Conservation (phyloP, 73 alveolate species). For the Blepharisma japonicum region DNA sequence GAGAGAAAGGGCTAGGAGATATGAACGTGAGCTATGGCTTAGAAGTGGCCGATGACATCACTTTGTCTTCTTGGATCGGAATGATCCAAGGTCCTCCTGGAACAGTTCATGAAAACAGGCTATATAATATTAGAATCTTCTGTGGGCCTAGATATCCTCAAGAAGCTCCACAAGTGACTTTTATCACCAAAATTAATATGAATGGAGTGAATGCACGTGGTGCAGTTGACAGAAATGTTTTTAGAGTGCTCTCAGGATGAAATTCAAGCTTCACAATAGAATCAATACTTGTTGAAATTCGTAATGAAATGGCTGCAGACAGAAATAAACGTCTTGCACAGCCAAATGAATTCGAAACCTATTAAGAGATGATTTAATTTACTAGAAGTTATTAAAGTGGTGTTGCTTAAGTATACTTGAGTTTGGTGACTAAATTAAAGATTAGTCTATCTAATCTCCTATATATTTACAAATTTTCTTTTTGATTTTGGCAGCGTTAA, state of each 20-base stretch:
- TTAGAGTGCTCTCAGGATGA: conserved; percentile 59
- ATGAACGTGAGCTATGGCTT: conserved; percentile 90
- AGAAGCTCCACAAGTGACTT: conserved; percentile 85
- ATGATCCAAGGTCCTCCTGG: conserved; percentile 89
- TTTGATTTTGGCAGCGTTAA: no score
- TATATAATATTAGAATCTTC: conserved; percentile 75
- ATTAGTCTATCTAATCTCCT: no score
- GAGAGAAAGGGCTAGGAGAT: conserved; percentile 90
- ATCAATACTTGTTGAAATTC: conserved; percentile 55
- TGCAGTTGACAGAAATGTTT: conserved; percentile 56
- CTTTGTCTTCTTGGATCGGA: conserved; percentile 96
- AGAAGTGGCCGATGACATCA: conserved; percentile 82
- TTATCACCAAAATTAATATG: conserved; percentile 80
- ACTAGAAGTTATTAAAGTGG: no score
- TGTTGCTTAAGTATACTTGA: no score
- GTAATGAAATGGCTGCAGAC: conserved; percentile 65
- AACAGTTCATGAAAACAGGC: conserved; percentile 68
- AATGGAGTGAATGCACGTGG: conserved; percentile 82
- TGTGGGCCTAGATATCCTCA: conserved; percentile 91
- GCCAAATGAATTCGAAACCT: conserved; percentile 69
- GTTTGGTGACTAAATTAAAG: no score
- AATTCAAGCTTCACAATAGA: conserved; percentile 51
- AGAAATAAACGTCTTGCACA: conserved; percentile 66
- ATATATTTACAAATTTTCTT: no score
- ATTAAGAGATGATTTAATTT: background rate